phyloP scores from a whole-genome alignment of 2,329 filamentous ascomycete genomes.

The Trichoderma sp. region DNA sequence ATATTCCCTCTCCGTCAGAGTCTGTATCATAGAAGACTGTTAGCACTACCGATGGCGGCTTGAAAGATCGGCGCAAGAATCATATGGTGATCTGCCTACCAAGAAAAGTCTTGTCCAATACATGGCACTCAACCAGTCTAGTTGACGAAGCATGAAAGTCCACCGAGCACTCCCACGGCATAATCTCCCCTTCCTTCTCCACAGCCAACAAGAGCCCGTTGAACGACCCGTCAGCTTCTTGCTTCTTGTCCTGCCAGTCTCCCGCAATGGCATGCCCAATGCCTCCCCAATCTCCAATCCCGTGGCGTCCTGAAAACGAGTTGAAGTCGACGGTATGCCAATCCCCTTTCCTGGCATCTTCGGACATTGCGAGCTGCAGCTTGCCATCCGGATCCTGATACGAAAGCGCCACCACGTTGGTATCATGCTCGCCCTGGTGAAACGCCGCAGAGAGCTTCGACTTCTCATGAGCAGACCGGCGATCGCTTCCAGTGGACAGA shows the following conservation, averaged over 20 bases:
- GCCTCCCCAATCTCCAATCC: slow-evolving; percentile 28
- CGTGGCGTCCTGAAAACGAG: slow-evolving; percentile 19
- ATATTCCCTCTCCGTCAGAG: slow-evolving; percentile 23
- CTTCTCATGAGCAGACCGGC: slow-evolving; percentile 16
- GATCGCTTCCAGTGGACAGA: slow-evolving; percentile 10
- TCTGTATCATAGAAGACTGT: slow-evolving; percentile 15
- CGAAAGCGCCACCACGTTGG: slow-evolving; percentile 30
- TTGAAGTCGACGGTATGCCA: slow-evolving; percentile 30
- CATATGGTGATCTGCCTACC: slow-evolving; percentile 23
- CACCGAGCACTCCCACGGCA: slow-evolving; percentile 32
- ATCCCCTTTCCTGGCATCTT: slow-evolving; percentile 25
- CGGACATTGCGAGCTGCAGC: slow-evolving; percentile 31
- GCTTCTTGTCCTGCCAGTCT: slow-evolving; percentile 27
- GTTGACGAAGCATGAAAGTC: slow-evolving; percentile 29
- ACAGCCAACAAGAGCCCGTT: slow-evolving; percentile 30
- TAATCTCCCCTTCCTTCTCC: slow-evolving; percentile 27
- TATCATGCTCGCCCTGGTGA: slow-evolving; percentile 29
- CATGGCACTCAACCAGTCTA: slow-evolving; percentile 28
- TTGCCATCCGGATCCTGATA: slow-evolving; percentile 29
- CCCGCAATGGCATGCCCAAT: slow-evolving; percentile 32
- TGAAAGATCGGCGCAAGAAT: background rate
- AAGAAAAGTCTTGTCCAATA: slow-evolving; percentile 26
- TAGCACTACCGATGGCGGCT: background rate
- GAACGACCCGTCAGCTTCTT: background rate
- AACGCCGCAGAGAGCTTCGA: slow-evolving; percentile 32